Conservation (phyloP, 768 basidiomycete genomes). For the Suillus ampliporus region DNA sequence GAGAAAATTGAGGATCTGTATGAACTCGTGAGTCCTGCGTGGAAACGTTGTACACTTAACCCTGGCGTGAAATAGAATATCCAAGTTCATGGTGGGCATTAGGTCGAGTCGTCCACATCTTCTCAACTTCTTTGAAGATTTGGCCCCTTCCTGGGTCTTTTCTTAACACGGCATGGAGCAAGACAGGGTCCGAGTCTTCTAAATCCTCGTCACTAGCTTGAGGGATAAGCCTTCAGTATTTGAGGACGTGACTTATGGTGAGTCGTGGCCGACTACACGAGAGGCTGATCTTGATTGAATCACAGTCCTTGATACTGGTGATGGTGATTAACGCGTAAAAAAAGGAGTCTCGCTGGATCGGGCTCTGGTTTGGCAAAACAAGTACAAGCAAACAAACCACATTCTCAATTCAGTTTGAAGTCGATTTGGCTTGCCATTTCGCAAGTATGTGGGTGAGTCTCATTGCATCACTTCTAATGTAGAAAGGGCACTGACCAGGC, state of each 20-base stretch:
- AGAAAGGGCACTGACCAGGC: constrained; percentile 5
- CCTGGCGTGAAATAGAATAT: constrained; percentile 14
- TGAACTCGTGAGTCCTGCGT: not conserved
- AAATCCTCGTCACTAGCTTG: not conserved
- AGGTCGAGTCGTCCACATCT: constrained; percentile 6
- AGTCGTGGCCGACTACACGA: not conserved
- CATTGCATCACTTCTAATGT: not conserved
- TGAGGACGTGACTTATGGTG: not conserved
- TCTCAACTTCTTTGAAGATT: not conserved
- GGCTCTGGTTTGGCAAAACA: not conserved
- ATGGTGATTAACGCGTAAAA: not conserved
- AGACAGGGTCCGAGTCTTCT: constrained; percentile 2
- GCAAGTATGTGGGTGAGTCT: constrained; percentile 39
- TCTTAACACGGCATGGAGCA: constrained; percentile 1
- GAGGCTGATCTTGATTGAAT: not conserved
- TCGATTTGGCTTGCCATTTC: constrained; percentile 7
- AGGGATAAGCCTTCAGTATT: not conserved
- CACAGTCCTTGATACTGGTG: not conserved
- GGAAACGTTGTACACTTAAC: not conserved
- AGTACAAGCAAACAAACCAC: not conserved
- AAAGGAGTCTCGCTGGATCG: constrained; percentile 1
- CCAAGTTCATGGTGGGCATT: constrained; percentile 39
- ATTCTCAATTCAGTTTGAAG: no score
- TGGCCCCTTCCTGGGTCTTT: not conserved
- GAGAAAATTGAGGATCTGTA: constrained; percentile 44